These are phyloP conservation scores for Cronartium ribicola DNA, from an alignment of 1,284 basidiomycete species.

Conservation along the genomic window DNA sequence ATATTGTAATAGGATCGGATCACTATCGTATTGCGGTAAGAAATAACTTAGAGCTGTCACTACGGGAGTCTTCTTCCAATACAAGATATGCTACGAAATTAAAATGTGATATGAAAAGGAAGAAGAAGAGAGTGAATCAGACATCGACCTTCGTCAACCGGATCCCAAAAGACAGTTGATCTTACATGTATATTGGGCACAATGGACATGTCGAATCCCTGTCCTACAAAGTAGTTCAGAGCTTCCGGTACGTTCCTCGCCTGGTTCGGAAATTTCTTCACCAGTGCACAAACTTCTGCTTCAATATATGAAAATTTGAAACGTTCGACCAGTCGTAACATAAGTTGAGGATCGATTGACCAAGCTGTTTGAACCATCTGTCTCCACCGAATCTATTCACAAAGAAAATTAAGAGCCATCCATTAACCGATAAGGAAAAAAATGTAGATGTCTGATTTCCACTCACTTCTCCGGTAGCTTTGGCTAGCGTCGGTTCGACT, in stretches of 20 bases:
- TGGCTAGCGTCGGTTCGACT: slow-evolving; percentile 60
- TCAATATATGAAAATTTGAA: slow-evolving; percentile 26
- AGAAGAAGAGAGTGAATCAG: neutral
- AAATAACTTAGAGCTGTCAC: slow-evolving; percentile 40
- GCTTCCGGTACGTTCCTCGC: slow-evolving; percentile 40
- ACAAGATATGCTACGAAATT: slow-evolving; percentile 29
- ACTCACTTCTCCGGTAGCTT: slow-evolving; percentile 61
- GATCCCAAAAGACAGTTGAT: neutral
- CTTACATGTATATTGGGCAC: slow-evolving; percentile 34
- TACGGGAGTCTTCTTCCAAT: slow-evolving; percentile 41
- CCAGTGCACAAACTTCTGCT: slow-evolving; percentile 17
- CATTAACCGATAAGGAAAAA: neutral
- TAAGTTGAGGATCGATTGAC: slow-evolving; percentile 65
- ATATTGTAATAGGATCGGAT: slow-evolving; percentile 87
- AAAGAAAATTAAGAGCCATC: slow-evolving; percentile 41
- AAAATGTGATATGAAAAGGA: neutral
- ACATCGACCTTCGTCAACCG: neutral
- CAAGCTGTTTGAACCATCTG: slow-evolving; percentile 69
- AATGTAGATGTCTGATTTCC: slow-evolving; percentile 10
- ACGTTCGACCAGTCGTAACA: slow-evolving; percentile 27
- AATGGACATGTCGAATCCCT: slow-evolving; percentile 21
- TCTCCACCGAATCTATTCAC: slow-evolving; percentile 55
- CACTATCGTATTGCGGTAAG: slow-evolving; percentile 69
- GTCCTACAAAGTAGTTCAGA: slow-evolving; percentile 28
- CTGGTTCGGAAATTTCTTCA: slow-evolving; percentile 25